Evolutionary conservation across 2,329 filamentous ascomycete genomes (phyloP).

Genomic region (Penicillium italicum): DNA sequence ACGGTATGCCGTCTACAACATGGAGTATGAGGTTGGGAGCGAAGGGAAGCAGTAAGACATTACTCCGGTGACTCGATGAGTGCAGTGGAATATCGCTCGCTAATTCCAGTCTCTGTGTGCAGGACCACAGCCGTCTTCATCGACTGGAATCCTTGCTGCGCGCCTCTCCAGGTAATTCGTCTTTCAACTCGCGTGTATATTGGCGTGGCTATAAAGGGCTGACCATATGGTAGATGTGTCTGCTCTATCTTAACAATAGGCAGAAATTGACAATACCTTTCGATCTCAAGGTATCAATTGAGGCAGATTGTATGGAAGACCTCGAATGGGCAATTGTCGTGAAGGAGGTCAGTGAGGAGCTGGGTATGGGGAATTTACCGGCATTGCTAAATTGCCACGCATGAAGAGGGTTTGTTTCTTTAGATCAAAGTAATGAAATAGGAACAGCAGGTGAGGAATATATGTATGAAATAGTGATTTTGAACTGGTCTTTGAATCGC

Average conservation of each 20-base stretch:
- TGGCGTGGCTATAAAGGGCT: neutral
- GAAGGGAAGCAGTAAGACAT: slow-evolving; percentile 34
- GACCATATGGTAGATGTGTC: neutral
- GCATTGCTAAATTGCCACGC: neutral
- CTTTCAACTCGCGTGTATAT: neutral
- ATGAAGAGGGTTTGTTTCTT: neutral
- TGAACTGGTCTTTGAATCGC: neutral
- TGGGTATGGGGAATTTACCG: neutral
- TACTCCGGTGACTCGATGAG: neutral
- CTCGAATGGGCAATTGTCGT: neutral
- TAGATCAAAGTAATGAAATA: neutral
- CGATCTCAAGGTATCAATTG: neutral
- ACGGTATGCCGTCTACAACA: slow-evolving; percentile 38
- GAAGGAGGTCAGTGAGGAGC: neutral
- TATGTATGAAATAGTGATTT: neutral
- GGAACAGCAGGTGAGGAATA: neutral
- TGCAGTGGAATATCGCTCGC: neutral
- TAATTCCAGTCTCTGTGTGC: neutral
- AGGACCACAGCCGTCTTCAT: neutral
- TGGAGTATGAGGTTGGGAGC: slow-evolving; percentile 36
- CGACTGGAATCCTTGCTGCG: neutral
- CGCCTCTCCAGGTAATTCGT: neutral
- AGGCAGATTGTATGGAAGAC: neutral
- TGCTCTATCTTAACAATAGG: neutral
- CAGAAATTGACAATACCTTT: neutral